A percentile compares a stretch with the other conserved stretches of the same genome.
Conservation (phyloP, 2,329 filamentous ascomycete species). For the Coniella lustricola region DNA sequence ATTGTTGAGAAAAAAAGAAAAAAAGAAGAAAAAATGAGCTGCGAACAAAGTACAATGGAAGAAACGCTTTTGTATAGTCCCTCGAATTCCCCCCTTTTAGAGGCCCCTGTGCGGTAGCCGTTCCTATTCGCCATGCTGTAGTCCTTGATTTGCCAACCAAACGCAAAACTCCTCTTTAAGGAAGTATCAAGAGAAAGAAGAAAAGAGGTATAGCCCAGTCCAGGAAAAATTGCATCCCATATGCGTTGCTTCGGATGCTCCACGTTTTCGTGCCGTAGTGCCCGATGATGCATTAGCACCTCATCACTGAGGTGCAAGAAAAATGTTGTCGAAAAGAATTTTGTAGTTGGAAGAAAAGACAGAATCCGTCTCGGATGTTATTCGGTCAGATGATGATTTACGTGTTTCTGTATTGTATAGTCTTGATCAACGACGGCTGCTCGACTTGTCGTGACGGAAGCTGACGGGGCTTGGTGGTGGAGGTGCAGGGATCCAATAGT, state of each 20-base stretch:
- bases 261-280: not conserved
- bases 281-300: too few relatives aligned
- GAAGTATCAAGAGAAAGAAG: not conserved
- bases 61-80: slow-evolving; percentile 7
- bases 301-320: too few relatives aligned
- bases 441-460: slow-evolving; percentile 34
- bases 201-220: not conserved
- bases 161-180: slow-evolving; percentile 17
- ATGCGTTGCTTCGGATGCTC: not conserved
- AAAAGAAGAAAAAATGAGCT: not conserved
- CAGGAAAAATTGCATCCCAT: not conserved
- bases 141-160: slow-evolving; percentile 9
- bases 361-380: too few relatives aligned
- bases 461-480: slow-evolving; percentile 58
- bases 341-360: too few relatives aligned
- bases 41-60: too few relatives aligned
- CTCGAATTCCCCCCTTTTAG: not conserved
- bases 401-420: not conserved
- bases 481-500: slow-evolving; percentile 58
- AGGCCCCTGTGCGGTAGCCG: not conserved
- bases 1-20: not conserved
- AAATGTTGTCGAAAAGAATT: too few relatives aligned
- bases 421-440: not conserved
- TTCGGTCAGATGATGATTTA: too few relatives aligned
- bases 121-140: slow-evolving; percentile 11